Evolutionary conservation across 2,329 filamentous ascomycete species (phyloP).

Genomic region (Thelonectria discophora): DNA sequence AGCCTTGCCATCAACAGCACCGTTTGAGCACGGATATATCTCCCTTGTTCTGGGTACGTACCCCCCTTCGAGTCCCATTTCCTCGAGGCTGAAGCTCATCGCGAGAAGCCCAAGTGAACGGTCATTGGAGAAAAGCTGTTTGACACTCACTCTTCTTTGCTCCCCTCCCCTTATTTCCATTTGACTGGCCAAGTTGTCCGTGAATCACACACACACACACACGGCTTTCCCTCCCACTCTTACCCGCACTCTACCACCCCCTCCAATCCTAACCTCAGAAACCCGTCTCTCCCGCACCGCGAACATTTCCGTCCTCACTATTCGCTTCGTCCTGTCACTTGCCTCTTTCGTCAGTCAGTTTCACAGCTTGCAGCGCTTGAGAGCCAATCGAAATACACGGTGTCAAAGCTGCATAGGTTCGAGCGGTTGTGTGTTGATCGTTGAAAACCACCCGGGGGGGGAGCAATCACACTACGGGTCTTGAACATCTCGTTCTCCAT

Average conservation of each 20-base stretch:
- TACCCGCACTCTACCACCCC: not conserved
- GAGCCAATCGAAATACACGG: slow-evolving; percentile 2
- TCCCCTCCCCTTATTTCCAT: too few species aligned
- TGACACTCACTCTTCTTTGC: too few species aligned
- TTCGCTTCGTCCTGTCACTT: not conserved
- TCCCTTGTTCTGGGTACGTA: too few species aligned
- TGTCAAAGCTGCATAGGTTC: not conserved
- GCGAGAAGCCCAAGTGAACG: not conserved
- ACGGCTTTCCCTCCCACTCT: too few species aligned
- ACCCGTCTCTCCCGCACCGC: too few species aligned
- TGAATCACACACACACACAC: not conserved
- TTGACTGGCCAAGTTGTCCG: too few species aligned
- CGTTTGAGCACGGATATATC: not conserved
- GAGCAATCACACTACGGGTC: not conserved
- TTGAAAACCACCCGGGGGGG: not conserved
- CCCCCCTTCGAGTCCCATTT: not conserved
- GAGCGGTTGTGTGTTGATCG: not conserved
- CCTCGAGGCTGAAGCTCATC: not conserved
- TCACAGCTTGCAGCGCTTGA: not conserved
- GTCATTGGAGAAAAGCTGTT: too few species aligned
- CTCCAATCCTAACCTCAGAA: not conserved
- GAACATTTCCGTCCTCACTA: not conserved
- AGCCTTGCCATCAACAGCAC: not conserved
- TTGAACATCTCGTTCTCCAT: not conserved
- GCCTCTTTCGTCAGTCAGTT: not conserved